Conservation (phyloP, 1,284 basidiomycete species). For the Heimioporus retisporus region DNA sequence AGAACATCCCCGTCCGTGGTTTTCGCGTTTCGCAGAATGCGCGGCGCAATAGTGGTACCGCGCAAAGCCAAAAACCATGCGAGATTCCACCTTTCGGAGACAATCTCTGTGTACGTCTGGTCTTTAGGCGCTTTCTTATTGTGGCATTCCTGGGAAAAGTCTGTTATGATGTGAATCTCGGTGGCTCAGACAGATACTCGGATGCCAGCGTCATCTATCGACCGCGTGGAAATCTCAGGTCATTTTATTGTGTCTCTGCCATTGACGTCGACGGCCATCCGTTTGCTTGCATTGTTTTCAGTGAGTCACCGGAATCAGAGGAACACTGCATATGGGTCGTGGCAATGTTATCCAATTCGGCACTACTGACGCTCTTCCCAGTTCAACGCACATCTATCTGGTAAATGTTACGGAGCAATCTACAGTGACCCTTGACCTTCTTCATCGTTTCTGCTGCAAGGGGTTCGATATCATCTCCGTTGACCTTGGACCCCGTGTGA, state of each 20-base stretch:
- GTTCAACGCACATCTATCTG: constrained; percentile 20
- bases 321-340: constrained; percentile 14
- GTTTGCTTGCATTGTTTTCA: constrained; percentile 27
- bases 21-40: constrained; percentile 19
- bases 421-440: constrained; percentile 23
- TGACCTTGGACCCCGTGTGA: constrained; percentile 26
- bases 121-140: constrained; percentile 31
- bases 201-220: constrained; percentile 22
- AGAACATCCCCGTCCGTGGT: constrained; percentile 20
- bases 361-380: neutral
- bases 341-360: neutral
- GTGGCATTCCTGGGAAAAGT: constrained; percentile 25
- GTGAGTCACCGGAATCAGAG: neutral
- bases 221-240: constrained; percentile 13
- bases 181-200: constrained; percentile 18
- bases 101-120: constrained; percentile 6
- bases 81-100: constrained; percentile 20
- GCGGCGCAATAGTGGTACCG: neutral
- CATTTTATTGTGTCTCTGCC: constrained; percentile 23
- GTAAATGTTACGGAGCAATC: constrained; percentile 12
- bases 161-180: constrained; percentile 30
- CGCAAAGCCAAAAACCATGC: constrained; percentile 2
- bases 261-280: constrained; percentile 25
- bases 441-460: constrained; percentile 23
- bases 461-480: constrained; percentile 11